phyloP scores from a whole-genome alignment of 441 rosid species.

The Bruguiera hainesii region DNA sequence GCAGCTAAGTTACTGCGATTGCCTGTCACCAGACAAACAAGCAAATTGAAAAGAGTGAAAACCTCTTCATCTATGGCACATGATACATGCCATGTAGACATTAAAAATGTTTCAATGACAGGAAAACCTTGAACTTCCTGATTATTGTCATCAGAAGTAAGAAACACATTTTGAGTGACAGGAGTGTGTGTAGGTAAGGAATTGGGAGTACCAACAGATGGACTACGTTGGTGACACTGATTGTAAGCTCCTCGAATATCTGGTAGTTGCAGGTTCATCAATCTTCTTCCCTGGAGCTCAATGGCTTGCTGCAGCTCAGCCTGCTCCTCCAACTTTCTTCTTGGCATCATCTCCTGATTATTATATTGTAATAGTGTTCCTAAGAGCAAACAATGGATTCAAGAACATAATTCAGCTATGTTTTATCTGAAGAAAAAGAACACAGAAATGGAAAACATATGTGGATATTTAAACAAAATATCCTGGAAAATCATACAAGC shows the following conservation, averaged over 20 bases:
- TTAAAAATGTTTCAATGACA: constrained; percentile 12
- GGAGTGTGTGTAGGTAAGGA: constrained; percentile 33
- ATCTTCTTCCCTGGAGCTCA: constrained; percentile 75
- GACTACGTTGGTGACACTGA: constrained; percentile 60
- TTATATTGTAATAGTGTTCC: constrained; percentile 60
- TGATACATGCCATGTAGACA: not conserved
- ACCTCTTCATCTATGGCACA: constrained; percentile 10
- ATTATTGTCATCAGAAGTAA: constrained; percentile 34
- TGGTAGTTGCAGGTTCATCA: constrained; percentile 81
- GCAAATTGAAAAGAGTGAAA: constrained; percentile 12
- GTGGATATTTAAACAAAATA: not conserved
- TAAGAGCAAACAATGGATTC: constrained; percentile 20
- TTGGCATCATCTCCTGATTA: constrained; percentile 57
- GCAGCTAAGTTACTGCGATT: constrained; percentile 25
- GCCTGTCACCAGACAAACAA: constrained; percentile 31
- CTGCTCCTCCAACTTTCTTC: constrained; percentile 76
- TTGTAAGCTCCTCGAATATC: constrained; percentile 51
- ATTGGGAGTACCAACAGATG: constrained; percentile 63
- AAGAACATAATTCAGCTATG: constrained; percentile 5
- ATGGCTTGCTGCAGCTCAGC: constrained; percentile 79
- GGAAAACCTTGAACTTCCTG: constrained; percentile 55
- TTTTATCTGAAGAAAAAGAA: not conserved
- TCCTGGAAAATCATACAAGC: no score
- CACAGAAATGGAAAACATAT: not conserved
- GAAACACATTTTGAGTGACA: constrained; percentile 33